Conservation (phyloP, 805 yeast genomes). For the Kregervanrija delftensis region DNA sequence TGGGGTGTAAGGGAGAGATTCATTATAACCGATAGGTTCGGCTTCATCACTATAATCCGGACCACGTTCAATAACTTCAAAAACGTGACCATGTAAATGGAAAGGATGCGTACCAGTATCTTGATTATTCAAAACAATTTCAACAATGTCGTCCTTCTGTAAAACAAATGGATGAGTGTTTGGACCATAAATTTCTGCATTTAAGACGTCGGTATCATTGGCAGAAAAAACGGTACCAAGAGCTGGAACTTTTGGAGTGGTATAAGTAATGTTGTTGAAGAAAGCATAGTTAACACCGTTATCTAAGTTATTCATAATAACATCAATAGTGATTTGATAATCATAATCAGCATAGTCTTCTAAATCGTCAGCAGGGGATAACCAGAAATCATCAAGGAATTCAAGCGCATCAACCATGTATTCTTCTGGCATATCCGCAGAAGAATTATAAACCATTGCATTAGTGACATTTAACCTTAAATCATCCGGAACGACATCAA, state of each 20-base stretch:
- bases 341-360: conserved; percentile 63
- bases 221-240: conserved; percentile 72
- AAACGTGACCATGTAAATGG: conserved; percentile 92
- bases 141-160: conserved; percentile 60
- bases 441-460: conserved; percentile 46
- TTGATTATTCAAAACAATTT: conserved; percentile 74
- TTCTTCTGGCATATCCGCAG: conserved; percentile 37
- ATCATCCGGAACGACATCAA: conserved; percentile 65
- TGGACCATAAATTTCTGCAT: conserved; percentile 61
- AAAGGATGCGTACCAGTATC: conserved; percentile 96
- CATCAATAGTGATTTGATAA: conserved; percentile 59
- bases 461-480: conserved; percentile 69
- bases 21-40: conserved; percentile 52
- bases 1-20: conserved; percentile 40
- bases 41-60: conserved; percentile 48
- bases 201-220: conserved; percentile 45
- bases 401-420: conserved; percentile 41
- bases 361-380: conserved; percentile 55
- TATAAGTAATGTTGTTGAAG: conserved; percentile 80
- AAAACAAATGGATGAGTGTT: conserved; percentile 74
- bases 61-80: conserved; percentile 77
- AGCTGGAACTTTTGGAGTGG: conserved; percentile 79
- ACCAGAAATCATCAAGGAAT: conserved; percentile 69
- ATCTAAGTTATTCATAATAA: conserved; percentile 75
- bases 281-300: conserved; percentile 95